These are phyloP conservation scores for Yamadazyma scolyti DNA, from an alignment of 805 yeast species.

Conservation along the genomic window DNA sequence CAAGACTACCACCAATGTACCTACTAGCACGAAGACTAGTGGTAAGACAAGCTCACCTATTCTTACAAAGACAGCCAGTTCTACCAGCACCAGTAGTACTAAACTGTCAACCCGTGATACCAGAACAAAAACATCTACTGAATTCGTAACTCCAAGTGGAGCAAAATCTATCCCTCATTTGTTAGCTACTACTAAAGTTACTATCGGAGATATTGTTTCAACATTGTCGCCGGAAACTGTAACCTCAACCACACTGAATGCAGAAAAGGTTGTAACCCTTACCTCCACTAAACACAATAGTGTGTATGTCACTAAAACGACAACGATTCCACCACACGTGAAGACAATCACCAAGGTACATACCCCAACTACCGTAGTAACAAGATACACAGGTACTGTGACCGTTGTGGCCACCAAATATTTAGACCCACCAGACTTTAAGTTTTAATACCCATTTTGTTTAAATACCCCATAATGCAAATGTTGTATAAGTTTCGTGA, in stretches of 20 bases:
- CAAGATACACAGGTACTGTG: conserved; percentile 12
- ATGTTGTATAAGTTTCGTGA: no score
- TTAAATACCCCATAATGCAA: neutral
- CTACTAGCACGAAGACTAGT: no score
- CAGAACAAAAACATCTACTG: conserved; percentile 1
- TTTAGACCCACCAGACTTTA: conserved; percentile 9
- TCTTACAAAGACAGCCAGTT: no score
- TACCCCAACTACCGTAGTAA: conserved; percentile 11
- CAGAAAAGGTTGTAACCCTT: conserved; percentile 4
- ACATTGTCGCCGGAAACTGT: neutral
- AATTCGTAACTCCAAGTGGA: conserved; percentile 2
- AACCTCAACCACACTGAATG: conserved; percentile 3
- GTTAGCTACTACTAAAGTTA: conserved; percentile 2
- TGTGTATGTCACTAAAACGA: conserved; percentile 7
- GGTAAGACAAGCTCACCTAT: no score
- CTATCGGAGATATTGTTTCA: neutral
- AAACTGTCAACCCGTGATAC: neutral
- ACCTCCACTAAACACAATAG: conserved; percentile 6
- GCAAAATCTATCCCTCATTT: no score
- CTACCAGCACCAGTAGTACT: neutral
- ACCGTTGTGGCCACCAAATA: conserved; percentile 12
- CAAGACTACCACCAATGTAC: neutral
- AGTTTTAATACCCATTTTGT: neutral
- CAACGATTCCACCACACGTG: conserved; percentile 9
- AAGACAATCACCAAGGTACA: conserved; percentile 8